Conservation (phyloP, 2,329 filamentous ascomycete species). For the Escovopsis sp. region DNA sequence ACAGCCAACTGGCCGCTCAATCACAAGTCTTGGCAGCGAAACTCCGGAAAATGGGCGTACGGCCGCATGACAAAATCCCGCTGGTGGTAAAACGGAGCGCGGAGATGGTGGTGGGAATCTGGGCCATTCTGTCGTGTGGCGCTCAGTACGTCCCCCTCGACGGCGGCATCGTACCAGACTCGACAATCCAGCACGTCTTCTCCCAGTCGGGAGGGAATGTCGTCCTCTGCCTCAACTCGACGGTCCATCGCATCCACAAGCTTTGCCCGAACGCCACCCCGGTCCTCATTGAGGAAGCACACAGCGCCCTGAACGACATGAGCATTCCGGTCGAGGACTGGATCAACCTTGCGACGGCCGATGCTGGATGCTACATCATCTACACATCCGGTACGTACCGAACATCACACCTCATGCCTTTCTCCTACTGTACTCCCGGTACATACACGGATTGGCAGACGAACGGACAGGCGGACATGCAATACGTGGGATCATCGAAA, state of each 20-base stretch:
- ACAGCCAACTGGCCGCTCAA: slow-evolving; percentile 26
- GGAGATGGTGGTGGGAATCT: slow-evolving; percentile 42
- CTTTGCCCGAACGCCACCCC: slow-evolving; percentile 12
- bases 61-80: slow-evolving; percentile 32
- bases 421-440: too few relatives aligned
- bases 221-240: slow-evolving; percentile 32
- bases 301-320: neutral
- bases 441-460: neutral
- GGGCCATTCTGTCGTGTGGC: slow-evolving; percentile 40
- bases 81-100: slow-evolving; percentile 39
- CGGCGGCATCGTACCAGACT: slow-evolving; percentile 35
- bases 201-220: slow-evolving; percentile 28
- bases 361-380: slow-evolving; percentile 31
- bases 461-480: neutral
- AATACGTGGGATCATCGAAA: neutral
- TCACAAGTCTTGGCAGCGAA: slow-evolving; percentile 27
- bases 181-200: slow-evolving; percentile 34
- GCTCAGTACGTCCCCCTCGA: slow-evolving; percentile 47
- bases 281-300: slow-evolving; percentile 16
- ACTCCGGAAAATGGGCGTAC: slow-evolving; percentile 24
- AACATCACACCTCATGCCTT: too few relatives aligned
- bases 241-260: slow-evolving; percentile 18
- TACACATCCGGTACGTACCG: slow-evolving; percentile 36
- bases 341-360: slow-evolving; percentile 20
- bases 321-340: slow-evolving; percentile 6